Evolutionary conservation across 495 filamentous ascomycete genomes (phyloP).

Genomic region (Acidomyces sp.): DNA sequence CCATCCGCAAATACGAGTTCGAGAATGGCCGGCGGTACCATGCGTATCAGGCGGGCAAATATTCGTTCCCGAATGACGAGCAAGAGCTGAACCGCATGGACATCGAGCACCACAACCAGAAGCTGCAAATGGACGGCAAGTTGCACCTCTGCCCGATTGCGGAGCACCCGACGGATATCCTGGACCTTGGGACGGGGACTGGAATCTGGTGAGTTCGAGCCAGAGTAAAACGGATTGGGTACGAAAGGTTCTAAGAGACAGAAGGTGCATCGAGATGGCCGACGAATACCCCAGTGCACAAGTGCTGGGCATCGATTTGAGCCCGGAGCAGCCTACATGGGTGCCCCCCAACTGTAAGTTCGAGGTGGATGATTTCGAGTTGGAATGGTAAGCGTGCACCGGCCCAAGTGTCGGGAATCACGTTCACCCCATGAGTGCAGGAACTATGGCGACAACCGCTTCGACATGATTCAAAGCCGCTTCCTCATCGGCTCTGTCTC

Average conservation of each 20-base stretch:
- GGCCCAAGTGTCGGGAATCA: too few species aligned
- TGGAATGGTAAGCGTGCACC: too few species aligned
- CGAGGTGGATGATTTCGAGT: conserved; percentile 41
- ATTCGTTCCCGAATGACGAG: conserved; percentile 11
- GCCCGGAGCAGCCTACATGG: conserved; percentile 28
- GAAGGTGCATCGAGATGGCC: conserved; percentile 34
- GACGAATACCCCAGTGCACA: conserved; percentile 11
- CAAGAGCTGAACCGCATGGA: conserved; percentile 2
- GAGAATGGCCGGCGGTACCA: conserved; percentile 13
- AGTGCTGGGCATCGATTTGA: conserved; percentile 25
- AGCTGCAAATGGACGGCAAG: conserved; percentile 22
- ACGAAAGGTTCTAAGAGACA: too few species aligned
- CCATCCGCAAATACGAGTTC: conserved; percentile 15
- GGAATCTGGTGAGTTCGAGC: conserved; percentile 66
- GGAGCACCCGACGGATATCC: conserved; percentile 37
- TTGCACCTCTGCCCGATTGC: conserved; percentile 46
- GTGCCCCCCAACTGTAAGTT: conserved; percentile 41
- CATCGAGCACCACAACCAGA: too few species aligned
- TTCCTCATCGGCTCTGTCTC: conserved; percentile 1
- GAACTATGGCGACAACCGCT: conserved; percentile 38
- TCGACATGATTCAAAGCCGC: conserved; percentile 51
- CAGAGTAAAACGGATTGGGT: too few species aligned
- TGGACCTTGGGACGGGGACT: conserved; percentile 50
- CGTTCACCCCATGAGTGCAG: too few species aligned
- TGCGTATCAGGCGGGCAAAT: conserved; percentile 4